Evolutionary conservation across 306 rosid genomes (phyloP).

Genomic region (Acacia acuminata): DNA sequence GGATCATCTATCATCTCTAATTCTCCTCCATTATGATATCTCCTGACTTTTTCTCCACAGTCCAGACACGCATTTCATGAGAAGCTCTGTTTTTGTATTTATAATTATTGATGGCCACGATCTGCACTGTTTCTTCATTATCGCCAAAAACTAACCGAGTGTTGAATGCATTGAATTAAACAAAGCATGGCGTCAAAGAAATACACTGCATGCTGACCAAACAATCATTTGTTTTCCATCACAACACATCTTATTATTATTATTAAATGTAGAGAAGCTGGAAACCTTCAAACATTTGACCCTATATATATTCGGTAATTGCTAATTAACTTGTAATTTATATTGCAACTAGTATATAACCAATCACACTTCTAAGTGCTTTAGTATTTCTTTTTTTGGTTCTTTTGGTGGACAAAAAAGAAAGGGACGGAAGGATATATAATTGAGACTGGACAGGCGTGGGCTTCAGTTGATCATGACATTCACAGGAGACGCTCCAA

Average conservation of each 20-base stretch:
- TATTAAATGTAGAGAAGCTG: not conserved
- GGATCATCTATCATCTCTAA: not conserved
- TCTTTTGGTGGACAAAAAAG: not conserved
- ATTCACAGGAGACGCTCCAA: conserved; percentile 23
- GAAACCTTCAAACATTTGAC: not conserved
- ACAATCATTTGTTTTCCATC: not conserved
- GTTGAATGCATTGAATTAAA: too few species aligned
- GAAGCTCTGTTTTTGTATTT: not conserved
- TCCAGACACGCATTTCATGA: not conserved
- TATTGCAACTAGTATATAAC: not conserved
- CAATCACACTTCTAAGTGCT: not conserved
- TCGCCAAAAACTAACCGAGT: not conserved
- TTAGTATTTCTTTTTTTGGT: not conserved
- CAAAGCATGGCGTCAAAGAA: not conserved
- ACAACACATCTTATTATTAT: not conserved
- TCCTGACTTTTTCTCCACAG: not conserved
- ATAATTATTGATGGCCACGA: not conserved
- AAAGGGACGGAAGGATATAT: not conserved
- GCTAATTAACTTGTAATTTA: not conserved
- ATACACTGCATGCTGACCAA: not conserved
- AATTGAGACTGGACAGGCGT: not conserved
- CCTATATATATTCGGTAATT: not conserved
- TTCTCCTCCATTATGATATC: not conserved
- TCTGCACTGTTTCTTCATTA: too few species aligned
- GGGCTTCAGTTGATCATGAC: conserved; percentile 34